phyloP scores from a whole-genome alignment of 257 asterid genomes.

The Nicotiana paniculata region DNA sequence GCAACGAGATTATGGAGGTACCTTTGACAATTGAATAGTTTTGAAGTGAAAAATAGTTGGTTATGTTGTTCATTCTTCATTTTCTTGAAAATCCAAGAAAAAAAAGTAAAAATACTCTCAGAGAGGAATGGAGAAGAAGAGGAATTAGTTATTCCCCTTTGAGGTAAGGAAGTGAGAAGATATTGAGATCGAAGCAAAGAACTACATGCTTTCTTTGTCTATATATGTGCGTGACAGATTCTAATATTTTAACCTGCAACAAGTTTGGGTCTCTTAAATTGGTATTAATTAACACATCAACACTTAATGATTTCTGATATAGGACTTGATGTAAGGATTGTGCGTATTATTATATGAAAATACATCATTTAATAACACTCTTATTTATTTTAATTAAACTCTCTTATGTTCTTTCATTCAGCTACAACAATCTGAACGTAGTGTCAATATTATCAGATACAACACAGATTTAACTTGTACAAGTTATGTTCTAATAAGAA shows the following conservation, averaged over 20 bases:
- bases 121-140: neutral
- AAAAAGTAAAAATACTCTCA: neutral
- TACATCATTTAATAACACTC: neutral
- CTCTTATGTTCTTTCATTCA: neutral
- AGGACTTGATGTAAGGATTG: neutral
- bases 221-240: neutral
- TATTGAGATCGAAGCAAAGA: neutral
- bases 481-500: neutral
- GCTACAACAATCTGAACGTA: neutral
- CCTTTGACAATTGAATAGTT: constrained; percentile 18
- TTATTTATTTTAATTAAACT: neutral
- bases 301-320: neutral
- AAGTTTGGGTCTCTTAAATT: neutral
- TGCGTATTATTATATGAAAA: neutral
- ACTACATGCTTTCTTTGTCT: neutral
- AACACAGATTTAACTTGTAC: neutral
- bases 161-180: too few relatives aligned
- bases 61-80: constrained; percentile 20
- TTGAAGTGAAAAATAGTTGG: constrained; percentile 12
- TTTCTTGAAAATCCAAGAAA: neutral
- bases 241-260: neutral
- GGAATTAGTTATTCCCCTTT: neutral
- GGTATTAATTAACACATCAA: neutral
- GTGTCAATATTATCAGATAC: neutral
- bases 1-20: constrained; percentile 35